Base-by-base conservation (phyloP, 257 asterid genomes). In the Gardenia jasminoides region DNA sequence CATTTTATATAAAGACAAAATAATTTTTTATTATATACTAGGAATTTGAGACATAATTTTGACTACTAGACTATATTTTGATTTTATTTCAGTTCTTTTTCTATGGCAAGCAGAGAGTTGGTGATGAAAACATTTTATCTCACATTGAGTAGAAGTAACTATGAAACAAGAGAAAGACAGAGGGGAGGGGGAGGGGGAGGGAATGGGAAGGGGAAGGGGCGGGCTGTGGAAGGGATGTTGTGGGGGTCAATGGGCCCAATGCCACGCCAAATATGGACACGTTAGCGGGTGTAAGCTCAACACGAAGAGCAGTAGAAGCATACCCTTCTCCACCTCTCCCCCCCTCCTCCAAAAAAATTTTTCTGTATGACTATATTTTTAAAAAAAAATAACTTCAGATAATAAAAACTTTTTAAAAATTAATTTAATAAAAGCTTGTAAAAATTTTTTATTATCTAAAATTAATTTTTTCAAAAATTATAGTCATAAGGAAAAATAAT, bases 211-310 rank as follows among this genome's bases (percentile, higher is more conserved):
- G 47, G 30, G 1, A 64, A 20, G 43, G 72, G 17, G 67, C 36
- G 28, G 28, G 50, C n/a, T n/a, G n/a, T n/a, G n/a, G 22, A 47
- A 22, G 7, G 10, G 33, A 33, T n/a, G n/a, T n/a, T n/a, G n/a
- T n/a, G 73, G 73, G 82, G 84, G 82, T 62, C 81, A 80, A 88
- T 82, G 93, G 92, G 69, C 89, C 93, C 92, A n/a, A 80, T 80
- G 75, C 75, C 28, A 79, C 87, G 83, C 88, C 87, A 87, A 90
- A 89, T 89, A 80, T 77, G 85, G 92, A 82, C 90, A 85, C 77
- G 78, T 78, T 82, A 84, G 86, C 83, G 85, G 87, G 84, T 86
- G 90, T 86, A 84, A 87, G 86, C 83, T 82, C 83, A 73, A 76
- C 67, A 68, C 77, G 80, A 79, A 85, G 80, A 5, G 33, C 17